These are phyloP conservation scores for Pythium sp. DNA, from an alignment of 352 stramenopile genomes.

Conservation along the genomic window DNA sequence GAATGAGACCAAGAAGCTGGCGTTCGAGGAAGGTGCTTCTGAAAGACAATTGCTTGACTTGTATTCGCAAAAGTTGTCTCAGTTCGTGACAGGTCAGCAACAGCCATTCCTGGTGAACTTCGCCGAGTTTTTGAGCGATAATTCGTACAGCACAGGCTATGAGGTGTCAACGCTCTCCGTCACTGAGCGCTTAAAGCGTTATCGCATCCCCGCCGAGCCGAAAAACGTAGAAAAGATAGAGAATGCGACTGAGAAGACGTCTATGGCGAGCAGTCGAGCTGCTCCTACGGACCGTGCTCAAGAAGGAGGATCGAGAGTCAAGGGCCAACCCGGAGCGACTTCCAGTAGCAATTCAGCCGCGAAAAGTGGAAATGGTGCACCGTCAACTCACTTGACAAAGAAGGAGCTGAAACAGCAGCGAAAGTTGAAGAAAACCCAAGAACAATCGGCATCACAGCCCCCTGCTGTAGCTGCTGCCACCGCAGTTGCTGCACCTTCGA, in stretches of 20 bases:
- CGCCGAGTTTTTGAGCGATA: slow-evolving; percentile 64
- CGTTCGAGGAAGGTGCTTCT: slow-evolving; percentile 19
- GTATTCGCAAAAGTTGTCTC: slow-evolving; percentile 53
- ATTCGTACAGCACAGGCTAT: slow-evolving; percentile 79
- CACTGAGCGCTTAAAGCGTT: slow-evolving; percentile 56
- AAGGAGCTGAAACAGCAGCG: slow-evolving; percentile 71
- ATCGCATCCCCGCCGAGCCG: slow-evolving; percentile 28
- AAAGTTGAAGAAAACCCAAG: slow-evolving; percentile 70
- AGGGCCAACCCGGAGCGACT: slow-evolving; percentile 23
- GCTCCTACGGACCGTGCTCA: slow-evolving; percentile 4
- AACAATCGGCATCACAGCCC: slow-evolving; percentile 19
- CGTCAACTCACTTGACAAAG: slow-evolving; percentile 38
- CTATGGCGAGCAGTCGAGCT: slow-evolving; percentile 2
- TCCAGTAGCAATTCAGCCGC: slow-evolving; percentile 6
- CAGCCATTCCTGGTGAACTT: slow-evolving; percentile 83
- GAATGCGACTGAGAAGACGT: slow-evolving; percentile 1
- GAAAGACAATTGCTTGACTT: slow-evolving; percentile 46
- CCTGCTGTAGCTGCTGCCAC: slow-evolving; percentile 9
- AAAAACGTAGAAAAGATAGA: slow-evolving; percentile 12
- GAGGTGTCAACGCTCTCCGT: slow-evolving; percentile 64
- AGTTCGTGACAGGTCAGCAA: slow-evolving; percentile 68
- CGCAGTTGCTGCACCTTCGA: slow-evolving; percentile 13
- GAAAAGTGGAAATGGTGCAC: slow-evolving; percentile 9
- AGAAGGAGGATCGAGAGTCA: slow-evolving; percentile 10
- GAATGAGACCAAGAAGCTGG: slow-evolving; percentile 12